A percentile compares a stretch with the other conserved stretches of the same genome.
Conservation (phyloP, 2,329 filamentous ascomycete genomes). For the Monosporascus sp. region DNA sequence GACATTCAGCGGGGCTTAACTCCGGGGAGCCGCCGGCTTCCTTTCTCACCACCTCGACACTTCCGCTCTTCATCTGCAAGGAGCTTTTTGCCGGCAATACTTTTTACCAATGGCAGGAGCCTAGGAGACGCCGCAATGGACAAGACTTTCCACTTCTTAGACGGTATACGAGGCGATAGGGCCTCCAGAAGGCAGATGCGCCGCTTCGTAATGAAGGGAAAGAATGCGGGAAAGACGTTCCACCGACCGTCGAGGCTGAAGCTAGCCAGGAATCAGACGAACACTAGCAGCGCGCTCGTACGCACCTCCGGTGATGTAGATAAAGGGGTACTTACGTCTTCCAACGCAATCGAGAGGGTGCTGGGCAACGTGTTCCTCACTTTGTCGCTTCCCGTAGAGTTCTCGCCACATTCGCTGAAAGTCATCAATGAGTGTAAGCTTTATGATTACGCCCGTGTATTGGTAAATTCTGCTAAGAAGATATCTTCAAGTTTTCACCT, state of each 20-base stretch:
- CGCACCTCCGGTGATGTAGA: neutral
- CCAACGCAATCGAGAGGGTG: neutral
- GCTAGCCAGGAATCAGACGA: neutral
- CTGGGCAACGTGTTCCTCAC: neutral
- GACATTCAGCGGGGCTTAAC: no score
- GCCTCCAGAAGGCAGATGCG: neutral
- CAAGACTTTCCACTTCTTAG: neutral
- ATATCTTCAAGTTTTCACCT: neutral
- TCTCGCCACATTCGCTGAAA: neutral
- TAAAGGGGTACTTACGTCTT: neutral
- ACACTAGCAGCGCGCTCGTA: neutral
- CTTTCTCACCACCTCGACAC: no score
- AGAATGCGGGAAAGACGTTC: neutral
- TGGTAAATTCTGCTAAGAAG: neutral
- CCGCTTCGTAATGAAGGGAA: neutral
- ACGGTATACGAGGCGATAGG: neutral
- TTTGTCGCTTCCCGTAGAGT: neutral
- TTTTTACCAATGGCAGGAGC: neutral
- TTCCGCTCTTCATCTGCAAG: neutral
- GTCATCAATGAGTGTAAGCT: neutral
- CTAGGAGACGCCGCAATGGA: neutral
- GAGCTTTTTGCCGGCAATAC: neutral
- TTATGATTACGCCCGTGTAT: neutral
- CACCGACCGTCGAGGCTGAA: neutral
- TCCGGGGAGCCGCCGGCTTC: no score